Evolutionary conservation across 2,329 filamentous ascomycete genomes (phyloP), one percentile per base, ranked within the genome.

Genomic region (Fusarium irregulare): DNA sequence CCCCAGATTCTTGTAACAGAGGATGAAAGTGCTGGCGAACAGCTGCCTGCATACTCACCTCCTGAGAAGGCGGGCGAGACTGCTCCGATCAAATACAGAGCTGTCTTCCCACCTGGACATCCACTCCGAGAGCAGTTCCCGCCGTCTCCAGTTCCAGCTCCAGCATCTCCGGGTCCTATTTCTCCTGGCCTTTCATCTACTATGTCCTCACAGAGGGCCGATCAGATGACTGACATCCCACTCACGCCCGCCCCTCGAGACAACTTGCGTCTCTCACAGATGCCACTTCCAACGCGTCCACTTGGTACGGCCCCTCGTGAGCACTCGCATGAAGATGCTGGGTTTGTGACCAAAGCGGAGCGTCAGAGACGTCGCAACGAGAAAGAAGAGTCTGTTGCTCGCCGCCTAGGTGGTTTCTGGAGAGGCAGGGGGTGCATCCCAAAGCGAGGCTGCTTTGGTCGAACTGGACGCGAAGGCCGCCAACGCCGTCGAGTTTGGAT

Each of bases 371-470:
- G 83, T 64, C 86, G 83, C 21, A 85, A 86, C 60, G 90, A 93
- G 76, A 91, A 90, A 64, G 90, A 93, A 77, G 91, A 93, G 42
- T 83, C 83, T 4, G 73, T 86, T 20, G 88, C 87, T 2, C 84
- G 83, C 50, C 88, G 85, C 67, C 77, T 83, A 1, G 89, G 89
- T 4, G 86, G 88, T 6, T 83, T 88, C 44, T 92, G 90, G 89
- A 86, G 87, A 73, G 90, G 90, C 4, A 85, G 90, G 49, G 87
- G 86, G 12, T 91, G 87, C 64, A 82, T 93, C 37, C 85, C 88
- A 1, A 82, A 85, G 18, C 85, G 81, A n/a, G 89, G 90, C 3
- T 92, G 89, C 77, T 90, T 89, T 75, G 90, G 91, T 2, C 84
- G 89, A 21, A 80, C 81, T 4, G 89, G 89, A 2, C 85, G 87